These are phyloP conservation scores for Rhizoclosmatium globosum DNA, from an alignment of 192 early-diverging fungal genomes.

Conservation along the genomic window DNA sequence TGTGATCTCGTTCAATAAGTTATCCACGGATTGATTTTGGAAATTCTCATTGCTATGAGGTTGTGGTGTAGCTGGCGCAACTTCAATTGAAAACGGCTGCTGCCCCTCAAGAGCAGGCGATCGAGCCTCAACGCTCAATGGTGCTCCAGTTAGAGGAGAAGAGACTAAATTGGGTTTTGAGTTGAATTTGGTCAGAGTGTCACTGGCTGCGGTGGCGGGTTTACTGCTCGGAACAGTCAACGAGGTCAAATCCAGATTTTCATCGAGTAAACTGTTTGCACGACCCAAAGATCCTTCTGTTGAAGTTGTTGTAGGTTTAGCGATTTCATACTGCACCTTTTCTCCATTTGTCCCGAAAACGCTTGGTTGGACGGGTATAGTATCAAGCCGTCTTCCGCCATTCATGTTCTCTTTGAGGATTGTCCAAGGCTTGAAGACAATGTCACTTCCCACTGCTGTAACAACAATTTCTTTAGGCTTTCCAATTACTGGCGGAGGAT, in stretches of 20 bases:
- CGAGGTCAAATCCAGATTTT: background rate
- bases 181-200: background rate
- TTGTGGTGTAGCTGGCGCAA: background rate
- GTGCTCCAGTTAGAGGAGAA: background rate
- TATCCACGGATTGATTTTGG: background rate
- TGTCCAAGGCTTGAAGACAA: slow-evolving; percentile 54
- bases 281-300: background rate
- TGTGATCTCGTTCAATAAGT: background rate
- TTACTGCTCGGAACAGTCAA: background rate
- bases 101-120: background rate
- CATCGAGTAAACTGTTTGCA: slow-evolving; percentile 4
- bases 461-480: slow-evolving; percentile 15
- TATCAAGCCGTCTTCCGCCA: slow-evolving; percentile 21
- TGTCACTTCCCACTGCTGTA: slow-evolving; percentile 11
- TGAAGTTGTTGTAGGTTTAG: too few relatives aligned
- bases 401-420: slow-evolving; percentile 41
- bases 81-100: too few relatives aligned
- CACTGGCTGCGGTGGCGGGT: background rate
- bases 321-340: slow-evolving; percentile 1
- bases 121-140: background rate
- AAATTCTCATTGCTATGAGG: background rate
- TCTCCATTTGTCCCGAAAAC: slow-evolving; percentile 39
- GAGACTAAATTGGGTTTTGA: background rate
- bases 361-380: slow-evolving; percentile 5
- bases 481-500: slow-evolving; percentile 18